These are phyloP conservation scores for Eutypella sp. DNA, from an alignment of 2,329 filamentous ascomycete genomes.

Conservation along the genomic window DNA sequence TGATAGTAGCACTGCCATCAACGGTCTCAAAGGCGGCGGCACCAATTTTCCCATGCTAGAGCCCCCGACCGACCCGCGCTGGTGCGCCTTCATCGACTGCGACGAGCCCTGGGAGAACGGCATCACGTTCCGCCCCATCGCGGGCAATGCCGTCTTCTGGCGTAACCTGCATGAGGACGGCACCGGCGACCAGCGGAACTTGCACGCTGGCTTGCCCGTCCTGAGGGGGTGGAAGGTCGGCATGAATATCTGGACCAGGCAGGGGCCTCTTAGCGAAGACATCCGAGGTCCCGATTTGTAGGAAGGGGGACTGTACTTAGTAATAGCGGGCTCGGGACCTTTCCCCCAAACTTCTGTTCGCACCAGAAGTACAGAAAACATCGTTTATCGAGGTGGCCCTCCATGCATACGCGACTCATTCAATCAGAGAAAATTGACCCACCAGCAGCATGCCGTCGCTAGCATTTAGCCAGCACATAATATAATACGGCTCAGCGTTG, in stretches of 20 bases:
- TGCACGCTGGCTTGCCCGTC: constrained; percentile 44
- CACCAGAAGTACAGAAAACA: no score
- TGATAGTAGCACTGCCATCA: no score
- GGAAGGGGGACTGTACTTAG: constrained; percentile 1
- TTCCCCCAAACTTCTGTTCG: no score
- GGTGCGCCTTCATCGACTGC: constrained; percentile 44
- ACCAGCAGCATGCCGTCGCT: no score
- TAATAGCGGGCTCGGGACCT: background rate
- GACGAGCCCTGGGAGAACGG: constrained; percentile 42
- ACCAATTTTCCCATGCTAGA: constrained; percentile 44
- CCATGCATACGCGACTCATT: no score
- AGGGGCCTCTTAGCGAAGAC: constrained; percentile 32
- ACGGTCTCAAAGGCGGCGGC: constrained; percentile 40
- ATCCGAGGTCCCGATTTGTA: constrained; percentile 26
- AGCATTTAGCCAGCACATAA: no score
- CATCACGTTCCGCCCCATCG: constrained; percentile 42
- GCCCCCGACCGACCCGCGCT: constrained; percentile 31
- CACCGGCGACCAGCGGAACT: constrained; percentile 36
- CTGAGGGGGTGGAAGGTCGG: constrained; percentile 42
- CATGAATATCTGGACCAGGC: constrained; percentile 49
- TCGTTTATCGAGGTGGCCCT: no score
- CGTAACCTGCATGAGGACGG: constrained; percentile 37
- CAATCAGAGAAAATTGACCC: no score
- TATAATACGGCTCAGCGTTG: no score
- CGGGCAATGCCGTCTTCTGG: constrained; percentile 46